A percentile compares a stretch with the other conserved stretches of the same genome.
Evolutionary conservation across 495 filamentous ascomycete genomes (phyloP).

Genomic region (Aspergillus egyptiacus): DNA sequence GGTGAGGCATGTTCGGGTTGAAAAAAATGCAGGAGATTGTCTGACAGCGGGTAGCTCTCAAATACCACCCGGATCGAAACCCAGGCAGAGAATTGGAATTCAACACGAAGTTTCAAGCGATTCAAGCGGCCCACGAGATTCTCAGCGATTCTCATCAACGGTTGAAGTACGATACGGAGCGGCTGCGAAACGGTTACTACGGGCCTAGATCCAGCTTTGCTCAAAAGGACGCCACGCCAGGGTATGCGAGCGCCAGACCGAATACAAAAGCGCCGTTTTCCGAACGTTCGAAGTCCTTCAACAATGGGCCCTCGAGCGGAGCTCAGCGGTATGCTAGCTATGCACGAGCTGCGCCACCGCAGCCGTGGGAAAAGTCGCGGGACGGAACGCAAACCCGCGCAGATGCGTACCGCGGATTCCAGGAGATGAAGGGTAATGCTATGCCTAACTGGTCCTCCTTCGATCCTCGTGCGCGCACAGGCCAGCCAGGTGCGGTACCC

Average conservation of each 20-base stretch:
- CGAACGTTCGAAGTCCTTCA: conserved; percentile 25
- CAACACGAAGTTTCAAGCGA: conserved; percentile 74
- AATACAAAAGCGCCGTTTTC: conserved; percentile 24
- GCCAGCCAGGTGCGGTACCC: conserved; percentile 20
- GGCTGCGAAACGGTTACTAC: conserved; percentile 46
- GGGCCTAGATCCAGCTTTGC: conserved; percentile 28
- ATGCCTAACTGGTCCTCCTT: conserved; percentile 34
- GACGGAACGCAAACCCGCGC: conserved; percentile 50
- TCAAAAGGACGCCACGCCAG: conserved; percentile 25
- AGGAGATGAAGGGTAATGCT: conserved; percentile 54
- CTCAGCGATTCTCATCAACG: conserved; percentile 61
- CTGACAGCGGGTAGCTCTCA: conserved; percentile 53
- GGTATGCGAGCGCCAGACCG: conserved; percentile 25
- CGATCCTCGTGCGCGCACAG: conserved; percentile 33
- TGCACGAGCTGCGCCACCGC: conserved; percentile 38
- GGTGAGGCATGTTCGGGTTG: conserved; percentile 42
- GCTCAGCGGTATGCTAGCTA: conserved; percentile 52
- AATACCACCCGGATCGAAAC: conserved; percentile 87
- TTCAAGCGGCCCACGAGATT: conserved; percentile 81
- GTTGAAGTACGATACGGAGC: conserved; percentile 71
- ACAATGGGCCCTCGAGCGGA: conserved; percentile 44
- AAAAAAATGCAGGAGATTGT: not conserved
- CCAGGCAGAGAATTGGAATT: conserved; percentile 72
- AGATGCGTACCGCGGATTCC: conserved; percentile 61
- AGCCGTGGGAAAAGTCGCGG: conserved; percentile 37